phyloP scores from a whole-genome alignment of 2,329 filamentous ascomycete species.

The Juglanconis sp. region DNA sequence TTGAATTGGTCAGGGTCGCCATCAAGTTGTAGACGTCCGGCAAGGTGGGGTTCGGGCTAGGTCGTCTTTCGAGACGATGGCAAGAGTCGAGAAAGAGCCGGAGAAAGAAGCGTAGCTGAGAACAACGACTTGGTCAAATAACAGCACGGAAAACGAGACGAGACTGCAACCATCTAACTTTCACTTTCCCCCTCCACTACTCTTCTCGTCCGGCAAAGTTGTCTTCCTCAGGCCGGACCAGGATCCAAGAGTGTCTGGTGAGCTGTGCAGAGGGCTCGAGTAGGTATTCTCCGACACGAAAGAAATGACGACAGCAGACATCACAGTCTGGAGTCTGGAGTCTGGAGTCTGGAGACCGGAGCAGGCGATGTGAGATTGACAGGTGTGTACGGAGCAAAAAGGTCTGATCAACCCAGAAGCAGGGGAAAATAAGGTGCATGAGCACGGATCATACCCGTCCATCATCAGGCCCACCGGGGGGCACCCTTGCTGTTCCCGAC shows the following conservation, averaged over 20 bases:
- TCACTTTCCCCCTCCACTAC: constrained; percentile 2
- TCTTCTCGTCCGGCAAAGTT: constrained; percentile 1
- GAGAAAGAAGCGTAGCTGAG: neutral
- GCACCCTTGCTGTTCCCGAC: neutral
- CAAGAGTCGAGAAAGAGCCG: neutral
- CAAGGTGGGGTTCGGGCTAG: no score
- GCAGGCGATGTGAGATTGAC: neutral
- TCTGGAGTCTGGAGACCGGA: neutral
- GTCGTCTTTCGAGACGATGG: neutral
- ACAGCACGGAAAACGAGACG: neutral
- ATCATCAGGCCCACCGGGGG: neutral
- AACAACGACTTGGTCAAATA: neutral
- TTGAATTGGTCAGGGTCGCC: constrained; percentile 7
- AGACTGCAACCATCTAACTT: constrained; percentile 9
- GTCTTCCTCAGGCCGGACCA: neutral
- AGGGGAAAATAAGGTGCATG: neutral
- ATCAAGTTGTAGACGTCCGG: constrained; percentile 10
- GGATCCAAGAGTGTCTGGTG: neutral
- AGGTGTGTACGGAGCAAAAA: neutral
- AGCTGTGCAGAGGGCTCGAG: neutral
- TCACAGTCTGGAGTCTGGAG: neutral
- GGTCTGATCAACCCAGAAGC: neutral
- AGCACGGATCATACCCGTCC: neutral
- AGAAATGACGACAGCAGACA: neutral
- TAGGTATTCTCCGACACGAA: neutral